Conservation (phyloP, 495 filamentous ascomycete species). For the Cercophora samala region DNA sequence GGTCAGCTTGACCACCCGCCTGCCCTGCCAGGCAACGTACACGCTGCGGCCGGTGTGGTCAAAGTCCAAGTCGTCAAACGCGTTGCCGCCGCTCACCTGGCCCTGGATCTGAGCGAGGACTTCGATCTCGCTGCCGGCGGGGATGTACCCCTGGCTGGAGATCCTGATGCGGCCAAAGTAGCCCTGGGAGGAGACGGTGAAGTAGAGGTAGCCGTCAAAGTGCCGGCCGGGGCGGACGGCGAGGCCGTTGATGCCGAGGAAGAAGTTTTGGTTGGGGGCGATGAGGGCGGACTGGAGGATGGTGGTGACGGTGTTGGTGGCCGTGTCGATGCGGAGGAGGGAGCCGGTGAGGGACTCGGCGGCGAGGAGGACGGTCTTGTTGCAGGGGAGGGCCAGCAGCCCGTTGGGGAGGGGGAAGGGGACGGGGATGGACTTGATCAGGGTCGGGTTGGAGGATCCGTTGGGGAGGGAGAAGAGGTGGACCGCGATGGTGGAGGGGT, state of each 20-base stretch:
- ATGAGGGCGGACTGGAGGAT: conserved; percentile 13
- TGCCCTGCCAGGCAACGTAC: conserved; percentile 32
- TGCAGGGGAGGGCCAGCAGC: conserved; percentile 19
- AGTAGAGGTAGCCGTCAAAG: conserved; percentile 33
- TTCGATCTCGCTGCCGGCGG: conserved; percentile 21
- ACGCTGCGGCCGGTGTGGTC: conserved; percentile 27
- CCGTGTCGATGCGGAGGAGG: conserved; percentile 31
- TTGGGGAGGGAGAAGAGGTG: conserved; percentile 23
- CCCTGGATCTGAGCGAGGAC: not conserved
- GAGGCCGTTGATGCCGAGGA: conserved; percentile 42
- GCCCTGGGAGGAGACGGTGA: conserved; percentile 38
- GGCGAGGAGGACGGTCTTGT: conserved; percentile 20
- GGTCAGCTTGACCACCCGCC: conserved; percentile 30
- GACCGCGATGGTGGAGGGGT: conserved; percentile 13
- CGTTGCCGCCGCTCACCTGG: not conserved
- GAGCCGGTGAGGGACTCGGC: conserved; percentile 36
- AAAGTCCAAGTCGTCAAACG: conserved; percentile 36
- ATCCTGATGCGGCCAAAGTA: conserved; percentile 36
- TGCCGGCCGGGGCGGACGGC: conserved; percentile 16
- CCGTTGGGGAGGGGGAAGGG: conserved; percentile 29
- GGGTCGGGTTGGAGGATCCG: conserved; percentile 18
- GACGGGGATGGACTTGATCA: conserved; percentile 18
- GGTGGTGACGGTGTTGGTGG: conserved; percentile 12
- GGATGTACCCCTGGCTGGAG: conserved; percentile 18
- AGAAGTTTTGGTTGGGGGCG: conserved; percentile 6